These are phyloP conservation scores for Erodium trifolium DNA, from an alignment of 441 rosid species.

Conservation along the genomic window DNA sequence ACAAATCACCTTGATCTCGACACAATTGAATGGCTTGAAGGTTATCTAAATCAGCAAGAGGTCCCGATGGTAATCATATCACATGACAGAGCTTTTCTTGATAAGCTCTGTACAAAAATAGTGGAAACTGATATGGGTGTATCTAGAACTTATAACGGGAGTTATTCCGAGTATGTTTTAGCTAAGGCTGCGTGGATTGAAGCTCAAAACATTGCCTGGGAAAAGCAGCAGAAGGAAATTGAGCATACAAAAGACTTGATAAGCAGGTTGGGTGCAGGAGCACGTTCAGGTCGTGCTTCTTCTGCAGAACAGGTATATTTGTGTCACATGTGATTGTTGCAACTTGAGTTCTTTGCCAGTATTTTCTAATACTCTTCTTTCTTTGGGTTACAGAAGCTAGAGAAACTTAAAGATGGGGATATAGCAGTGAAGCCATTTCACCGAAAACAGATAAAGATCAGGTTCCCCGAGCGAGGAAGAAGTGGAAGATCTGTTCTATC, in stretches of 20 bases:
- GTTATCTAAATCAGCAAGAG: constrained; percentile 73
- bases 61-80: constrained; percentile 96
- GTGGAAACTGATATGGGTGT: constrained; percentile 96
- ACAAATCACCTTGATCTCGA: constrained; percentile 94
- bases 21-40: constrained; percentile 96
- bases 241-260: constrained; percentile 71
- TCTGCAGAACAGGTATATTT: constrained; percentile 78
- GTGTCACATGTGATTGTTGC: neutral
- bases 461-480: constrained; percentile 89
- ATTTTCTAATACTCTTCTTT: constrained; percentile 1
- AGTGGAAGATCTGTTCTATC: constrained; percentile 70
- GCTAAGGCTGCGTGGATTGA: constrained; percentile 75
- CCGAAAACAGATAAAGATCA: constrained; percentile 82
- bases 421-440: constrained; percentile 86
- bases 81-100: constrained; percentile 92
- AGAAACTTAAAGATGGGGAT: constrained; percentile 70
- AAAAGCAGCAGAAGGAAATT: constrained; percentile 84
- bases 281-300: constrained; percentile 88
- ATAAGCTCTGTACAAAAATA: constrained; percentile 85
- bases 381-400: constrained; percentile 53
- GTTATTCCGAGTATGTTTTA: constrained; percentile 68
- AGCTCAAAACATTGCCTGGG: constrained; percentile 73
- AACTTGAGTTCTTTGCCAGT: neutral
- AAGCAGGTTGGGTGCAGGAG: constrained; percentile 69
- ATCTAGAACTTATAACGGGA: constrained; percentile 70